These are phyloP conservation scores for Barnettozyma pratensis DNA, from an alignment of 805 yeast species.

Conservation along the genomic window DNA sequence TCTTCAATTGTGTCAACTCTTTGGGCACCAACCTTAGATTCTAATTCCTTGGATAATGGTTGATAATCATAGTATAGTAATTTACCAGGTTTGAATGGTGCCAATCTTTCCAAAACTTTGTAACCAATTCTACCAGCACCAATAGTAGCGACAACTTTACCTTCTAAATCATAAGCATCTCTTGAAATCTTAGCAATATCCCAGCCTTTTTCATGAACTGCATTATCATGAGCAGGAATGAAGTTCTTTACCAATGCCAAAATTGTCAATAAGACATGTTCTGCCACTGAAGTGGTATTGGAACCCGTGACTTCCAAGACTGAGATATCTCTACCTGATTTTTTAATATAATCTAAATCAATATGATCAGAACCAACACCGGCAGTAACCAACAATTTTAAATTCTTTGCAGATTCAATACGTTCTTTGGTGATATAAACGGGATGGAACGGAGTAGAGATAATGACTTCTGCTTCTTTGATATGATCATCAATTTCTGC, in stretches of 20 bases:
- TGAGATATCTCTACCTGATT: slow-evolving; percentile 56
- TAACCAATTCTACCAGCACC: slow-evolving; percentile 82
- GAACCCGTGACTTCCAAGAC: slow-evolving; percentile 82
- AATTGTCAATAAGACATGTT: slow-evolving; percentile 73
- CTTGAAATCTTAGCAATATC: slow-evolving; percentile 74
- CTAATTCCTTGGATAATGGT: slow-evolving; percentile 55
- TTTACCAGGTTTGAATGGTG: slow-evolving; percentile 71
- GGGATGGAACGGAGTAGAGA: slow-evolving; percentile 82
- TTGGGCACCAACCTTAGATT: slow-evolving; percentile 51
- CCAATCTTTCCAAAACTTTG: slow-evolving; percentile 65
- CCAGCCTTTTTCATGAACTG: slow-evolving; percentile 53
- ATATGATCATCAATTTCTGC: slow-evolving; percentile 60
- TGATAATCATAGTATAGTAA: slow-evolving; percentile 74
- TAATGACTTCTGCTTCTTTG: slow-evolving; percentile 68
- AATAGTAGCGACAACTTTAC: slow-evolving; percentile 71
- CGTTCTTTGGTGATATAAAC: slow-evolving; percentile 67
- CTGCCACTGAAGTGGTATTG: slow-evolving; percentile 76
- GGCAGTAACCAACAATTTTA: slow-evolving; percentile 69
- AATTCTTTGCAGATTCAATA: slow-evolving; percentile 62
- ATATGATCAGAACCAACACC: slow-evolving; percentile 85
- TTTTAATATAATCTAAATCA: slow-evolving; percentile 57
- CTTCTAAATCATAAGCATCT: slow-evolving; percentile 70
- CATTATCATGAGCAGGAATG: slow-evolving; percentile 73
- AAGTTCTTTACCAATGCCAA: slow-evolving; percentile 68
- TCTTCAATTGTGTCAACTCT: slow-evolving; percentile 59